Conservation (phyloP, 495 filamentous ascomycete species). For the Talaromyces liani region DNA sequence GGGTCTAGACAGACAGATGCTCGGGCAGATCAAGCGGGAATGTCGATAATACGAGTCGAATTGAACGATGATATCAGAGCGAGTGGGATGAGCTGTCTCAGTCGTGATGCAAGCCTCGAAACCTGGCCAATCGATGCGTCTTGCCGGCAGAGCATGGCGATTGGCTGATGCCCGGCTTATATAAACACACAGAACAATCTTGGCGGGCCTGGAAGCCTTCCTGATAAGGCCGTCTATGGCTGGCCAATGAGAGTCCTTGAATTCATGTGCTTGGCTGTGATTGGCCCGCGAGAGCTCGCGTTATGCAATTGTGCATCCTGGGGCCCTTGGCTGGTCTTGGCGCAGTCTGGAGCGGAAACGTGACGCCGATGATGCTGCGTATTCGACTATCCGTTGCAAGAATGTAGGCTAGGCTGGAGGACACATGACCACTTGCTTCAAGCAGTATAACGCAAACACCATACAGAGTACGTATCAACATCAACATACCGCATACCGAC, state of each 20-base stretch:
- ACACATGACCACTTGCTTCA: slow-evolving; percentile 1
- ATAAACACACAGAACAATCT: not conserved
- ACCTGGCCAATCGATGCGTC: slow-evolving; percentile 1
- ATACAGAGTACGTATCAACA: not conserved
- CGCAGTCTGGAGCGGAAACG: not conserved
- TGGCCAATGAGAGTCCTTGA: not conserved
- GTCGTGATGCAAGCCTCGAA: slow-evolving; percentile 2
- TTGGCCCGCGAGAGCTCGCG: not conserved
- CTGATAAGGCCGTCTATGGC: not conserved
- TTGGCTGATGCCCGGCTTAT: not conserved
- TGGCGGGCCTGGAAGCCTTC: not conserved
- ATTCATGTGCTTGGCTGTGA: not conserved
- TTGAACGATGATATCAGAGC: not conserved
- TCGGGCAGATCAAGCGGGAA: not conserved
- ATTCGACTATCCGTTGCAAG: not conserved
- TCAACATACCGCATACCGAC: not conserved
- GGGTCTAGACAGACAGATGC: not conserved
- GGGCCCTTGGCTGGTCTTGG: not conserved
- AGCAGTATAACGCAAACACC: not conserved
- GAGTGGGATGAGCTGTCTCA: slow-evolving; percentile 6
- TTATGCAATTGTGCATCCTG: not conserved
- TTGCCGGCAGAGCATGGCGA: not conserved
- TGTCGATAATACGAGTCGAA: not conserved
- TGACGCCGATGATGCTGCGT: not conserved
- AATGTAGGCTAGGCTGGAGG: not conserved